Evolutionary conservation across 1,284 basidiomycete species (phyloP).

Genomic region (Rhodotorula sp.): DNA sequence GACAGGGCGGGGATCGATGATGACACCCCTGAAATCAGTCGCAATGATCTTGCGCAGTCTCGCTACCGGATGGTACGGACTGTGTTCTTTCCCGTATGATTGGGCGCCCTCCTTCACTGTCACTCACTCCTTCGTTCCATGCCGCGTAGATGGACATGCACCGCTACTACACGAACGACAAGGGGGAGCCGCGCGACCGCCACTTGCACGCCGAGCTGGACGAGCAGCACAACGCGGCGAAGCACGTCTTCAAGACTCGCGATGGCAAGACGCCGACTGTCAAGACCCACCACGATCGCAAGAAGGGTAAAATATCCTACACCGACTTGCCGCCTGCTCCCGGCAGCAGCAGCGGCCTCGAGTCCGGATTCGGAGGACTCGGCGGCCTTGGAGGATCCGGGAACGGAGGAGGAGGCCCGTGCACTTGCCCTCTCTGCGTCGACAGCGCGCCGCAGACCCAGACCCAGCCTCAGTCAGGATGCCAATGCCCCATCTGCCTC

Average conservation of each 20-base stretch:
- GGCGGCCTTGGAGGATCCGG: background rate
- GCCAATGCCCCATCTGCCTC: background rate
- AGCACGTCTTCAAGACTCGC: constrained; percentile 6
- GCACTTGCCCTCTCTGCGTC: background rate
- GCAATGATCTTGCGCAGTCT: no score
- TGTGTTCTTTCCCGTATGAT: no score
- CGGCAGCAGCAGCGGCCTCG: background rate
- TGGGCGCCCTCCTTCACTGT: no score
- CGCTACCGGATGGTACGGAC: no score
- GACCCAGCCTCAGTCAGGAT: background rate
- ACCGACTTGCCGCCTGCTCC: background rate
- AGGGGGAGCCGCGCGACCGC: background rate
- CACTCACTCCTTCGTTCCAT: no score
- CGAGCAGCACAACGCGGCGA: background rate
- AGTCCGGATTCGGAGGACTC: background rate
- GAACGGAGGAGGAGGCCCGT: background rate
- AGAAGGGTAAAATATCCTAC: background rate
- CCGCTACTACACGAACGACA: no score
- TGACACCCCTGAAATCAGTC: background rate
- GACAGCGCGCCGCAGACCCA: background rate
- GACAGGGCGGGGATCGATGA: background rate
- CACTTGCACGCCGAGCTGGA: background rate
- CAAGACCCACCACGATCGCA: constrained; percentile 1
- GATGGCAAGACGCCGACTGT: background rate
- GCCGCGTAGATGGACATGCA: background rate